Conservation (phyloP, 2,329 filamentous ascomycete species). For the Monilinia vaccinii-corymbosi region DNA sequence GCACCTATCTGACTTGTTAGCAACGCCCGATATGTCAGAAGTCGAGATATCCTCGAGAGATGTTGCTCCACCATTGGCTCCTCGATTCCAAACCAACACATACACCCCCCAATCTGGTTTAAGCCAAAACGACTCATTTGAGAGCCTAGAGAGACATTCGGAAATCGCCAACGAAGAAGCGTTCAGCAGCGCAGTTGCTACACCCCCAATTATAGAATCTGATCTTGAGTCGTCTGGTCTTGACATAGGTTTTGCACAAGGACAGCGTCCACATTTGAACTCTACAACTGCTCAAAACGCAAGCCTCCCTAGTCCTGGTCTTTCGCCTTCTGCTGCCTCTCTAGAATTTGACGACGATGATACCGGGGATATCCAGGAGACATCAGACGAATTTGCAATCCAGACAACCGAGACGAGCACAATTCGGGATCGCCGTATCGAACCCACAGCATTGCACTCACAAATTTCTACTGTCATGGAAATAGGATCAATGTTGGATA, state of each 20-base stretch:
- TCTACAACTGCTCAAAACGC: constrained; percentile 73
- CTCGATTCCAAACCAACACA: constrained; percentile 31
- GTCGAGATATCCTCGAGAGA: constrained; percentile 34
- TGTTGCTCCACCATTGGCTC: constrained; percentile 3
- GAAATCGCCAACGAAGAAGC: constrained; percentile 37
- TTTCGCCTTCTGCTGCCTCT: constrained; percentile 84
- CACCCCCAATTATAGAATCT: constrained; percentile 66
- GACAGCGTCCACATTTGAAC: constrained; percentile 48
- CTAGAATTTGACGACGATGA: constrained; percentile 40
- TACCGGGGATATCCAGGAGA: constrained; percentile 26
- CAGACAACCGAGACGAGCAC: constrained; percentile 33
- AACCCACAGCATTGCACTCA: constrained; percentile 23
- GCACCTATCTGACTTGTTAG: constrained; percentile 32
- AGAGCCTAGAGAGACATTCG: constrained; percentile 18
- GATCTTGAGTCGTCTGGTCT: constrained; percentile 52
- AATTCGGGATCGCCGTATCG: constrained; percentile 20
- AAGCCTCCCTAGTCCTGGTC: constrained; percentile 85
- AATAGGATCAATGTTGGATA: constrained; percentile 77
- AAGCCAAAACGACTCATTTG: constrained; percentile 33
- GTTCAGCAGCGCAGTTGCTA: constrained; percentile 55
- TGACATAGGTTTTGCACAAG: constrained; percentile 41
- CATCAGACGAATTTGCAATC: constrained; percentile 15
- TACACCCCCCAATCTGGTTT: constrained; percentile 38
- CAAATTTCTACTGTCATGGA: constrained; percentile 50
- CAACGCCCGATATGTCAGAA: constrained; percentile 52